phyloP scores from a whole-genome alignment of 1,139 yeast genomes.

The Zygotorulaspora mrakii region DNA sequence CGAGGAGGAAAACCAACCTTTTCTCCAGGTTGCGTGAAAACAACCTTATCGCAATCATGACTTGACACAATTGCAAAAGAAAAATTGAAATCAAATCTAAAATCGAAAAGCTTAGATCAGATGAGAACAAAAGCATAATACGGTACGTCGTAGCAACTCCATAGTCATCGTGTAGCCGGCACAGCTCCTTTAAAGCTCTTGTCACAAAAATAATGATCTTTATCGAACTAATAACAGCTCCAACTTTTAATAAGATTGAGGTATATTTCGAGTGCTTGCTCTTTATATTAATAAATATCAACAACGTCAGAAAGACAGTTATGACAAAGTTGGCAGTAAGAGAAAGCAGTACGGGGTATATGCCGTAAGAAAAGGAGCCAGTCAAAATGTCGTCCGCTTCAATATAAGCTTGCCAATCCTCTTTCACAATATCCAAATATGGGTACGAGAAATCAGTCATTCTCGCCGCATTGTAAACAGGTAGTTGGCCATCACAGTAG shows the following conservation, averaged over 20 bases:
- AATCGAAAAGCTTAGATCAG: constrained; percentile 49
- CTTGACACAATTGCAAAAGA: constrained; percentile 66
- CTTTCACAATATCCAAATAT: constrained; percentile 21
- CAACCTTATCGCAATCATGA: constrained; percentile 68
- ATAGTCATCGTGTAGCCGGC: constrained; percentile 44
- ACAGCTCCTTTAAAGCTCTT: constrained; percentile 46
- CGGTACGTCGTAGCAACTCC: constrained; percentile 57
- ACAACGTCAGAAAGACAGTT: constrained; percentile 58
- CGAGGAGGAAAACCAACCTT: constrained; percentile 59
- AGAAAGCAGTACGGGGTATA: constrained; percentile 59
- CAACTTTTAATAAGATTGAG: constrained; percentile 45
- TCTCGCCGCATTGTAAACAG: constrained; percentile 37
- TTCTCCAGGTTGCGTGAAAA: constrained; percentile 71
- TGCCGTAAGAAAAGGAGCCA: constrained; percentile 53
- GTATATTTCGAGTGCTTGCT: constrained; percentile 33
- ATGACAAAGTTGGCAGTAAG: constrained; percentile 63
- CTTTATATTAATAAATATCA: constrained; percentile 52
- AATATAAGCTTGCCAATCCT: constrained; percentile 33
- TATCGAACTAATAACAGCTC: constrained; percentile 49
- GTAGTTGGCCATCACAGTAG: constrained; percentile 32
- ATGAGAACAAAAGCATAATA: constrained; percentile 48
- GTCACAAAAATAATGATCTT: constrained; percentile 52
- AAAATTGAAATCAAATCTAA: constrained; percentile 63
- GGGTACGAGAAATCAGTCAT: constrained; percentile 20
- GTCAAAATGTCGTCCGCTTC: constrained; percentile 18